These are phyloP conservation scores for Neurospora africana DNA, from an alignment of 495 filamentous ascomycete genomes.

Conservation along the genomic window DNA sequence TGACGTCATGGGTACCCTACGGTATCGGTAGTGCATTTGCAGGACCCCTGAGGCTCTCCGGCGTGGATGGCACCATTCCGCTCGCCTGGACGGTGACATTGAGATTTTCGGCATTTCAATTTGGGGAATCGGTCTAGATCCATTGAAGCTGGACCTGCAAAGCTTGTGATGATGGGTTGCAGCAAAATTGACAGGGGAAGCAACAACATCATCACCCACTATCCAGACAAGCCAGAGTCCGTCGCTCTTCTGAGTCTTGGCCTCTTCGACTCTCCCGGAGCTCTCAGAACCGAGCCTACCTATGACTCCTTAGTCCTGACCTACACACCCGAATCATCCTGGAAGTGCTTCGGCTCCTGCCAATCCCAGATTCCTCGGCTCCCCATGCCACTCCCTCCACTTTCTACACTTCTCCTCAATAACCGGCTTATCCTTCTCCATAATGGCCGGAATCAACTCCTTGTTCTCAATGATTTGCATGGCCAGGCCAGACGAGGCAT, in stretches of 20 bases:
- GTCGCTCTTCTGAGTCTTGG: too few relatives aligned
- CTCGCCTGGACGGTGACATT: not conserved
- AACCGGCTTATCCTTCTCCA: conserved; percentile 5
- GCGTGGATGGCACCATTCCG: not conserved
- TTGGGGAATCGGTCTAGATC: too few relatives aligned
- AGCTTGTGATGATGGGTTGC: too few relatives aligned
- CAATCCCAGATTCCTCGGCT: conserved; percentile 7
- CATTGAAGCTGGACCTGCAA: too few relatives aligned
- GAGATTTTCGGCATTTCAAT: not conserved
- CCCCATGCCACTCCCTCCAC: conserved; percentile 20
- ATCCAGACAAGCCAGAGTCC: too few relatives aligned
- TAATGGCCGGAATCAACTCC: conserved; percentile 17
- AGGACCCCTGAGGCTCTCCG: not conserved
- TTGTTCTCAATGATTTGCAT: conserved; percentile 34
- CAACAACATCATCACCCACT: too few relatives aligned
- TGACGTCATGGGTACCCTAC: not conserved
- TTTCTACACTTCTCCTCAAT: conserved; percentile 22
- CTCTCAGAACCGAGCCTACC: too few relatives aligned
- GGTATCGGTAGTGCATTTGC: not conserved
- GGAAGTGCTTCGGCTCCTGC: conserved; percentile 8
- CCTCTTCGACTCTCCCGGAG: too few relatives aligned
- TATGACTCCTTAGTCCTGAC: too few relatives aligned
- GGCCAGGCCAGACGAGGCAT: conserved; percentile 31
- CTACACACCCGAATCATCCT: conserved; percentile 24
- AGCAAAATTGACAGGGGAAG: too few relatives aligned